Base-by-base conservation (phyloP, 306 rosid species). In the Dalbergia cochinchinensis region DNA sequence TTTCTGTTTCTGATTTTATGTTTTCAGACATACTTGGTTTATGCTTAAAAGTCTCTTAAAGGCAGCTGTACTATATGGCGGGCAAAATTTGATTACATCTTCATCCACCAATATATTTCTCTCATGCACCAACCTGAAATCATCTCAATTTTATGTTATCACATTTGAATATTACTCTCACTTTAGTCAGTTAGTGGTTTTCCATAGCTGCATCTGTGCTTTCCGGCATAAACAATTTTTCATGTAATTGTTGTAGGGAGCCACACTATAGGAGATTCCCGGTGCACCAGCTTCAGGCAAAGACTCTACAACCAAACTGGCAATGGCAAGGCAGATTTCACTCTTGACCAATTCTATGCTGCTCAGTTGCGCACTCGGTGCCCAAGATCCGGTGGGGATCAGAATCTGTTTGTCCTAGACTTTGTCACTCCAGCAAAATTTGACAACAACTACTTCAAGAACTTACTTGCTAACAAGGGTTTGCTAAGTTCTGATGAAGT, bases 271-370 rank as follows among this genome's bases (percentile, higher is more conserved):
- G 99, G 99, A 68, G 80, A 95, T 75, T 53, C 97, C 1, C 65
- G 98, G 19, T 95, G 99, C 87, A 89, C 99, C 37, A 89, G 91
- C 81, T 95, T 95, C 91, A 88, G 97, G 84, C 99, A 95, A 86
- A 90, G 98, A 50, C 91, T 93, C 4, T 95, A 95, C 92, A 95
- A 95, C 90, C 94, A 95, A 74, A 78, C 93, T 18, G 97, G 97
- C 26, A 93, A 91, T 19, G 97, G 97, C 37, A 76, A 69, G 39
- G 80, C 96, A 8, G 99, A 92, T 76, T 86, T 73, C 83, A 88
- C 94, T 6, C 93, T 95, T 54, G 81, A 88, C 66, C 87, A 71
- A 54, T 72, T 81, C 60, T 91, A 78, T 71, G 98, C 97, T 5
- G 87, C 91, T 16, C 77, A 90, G 48, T 81, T 95, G 74, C 83